These are phyloP conservation scores for Tuber microsphaerosporum DNA, from an alignment of 495 filamentous ascomycete genomes.

Conservation along the genomic window DNA sequence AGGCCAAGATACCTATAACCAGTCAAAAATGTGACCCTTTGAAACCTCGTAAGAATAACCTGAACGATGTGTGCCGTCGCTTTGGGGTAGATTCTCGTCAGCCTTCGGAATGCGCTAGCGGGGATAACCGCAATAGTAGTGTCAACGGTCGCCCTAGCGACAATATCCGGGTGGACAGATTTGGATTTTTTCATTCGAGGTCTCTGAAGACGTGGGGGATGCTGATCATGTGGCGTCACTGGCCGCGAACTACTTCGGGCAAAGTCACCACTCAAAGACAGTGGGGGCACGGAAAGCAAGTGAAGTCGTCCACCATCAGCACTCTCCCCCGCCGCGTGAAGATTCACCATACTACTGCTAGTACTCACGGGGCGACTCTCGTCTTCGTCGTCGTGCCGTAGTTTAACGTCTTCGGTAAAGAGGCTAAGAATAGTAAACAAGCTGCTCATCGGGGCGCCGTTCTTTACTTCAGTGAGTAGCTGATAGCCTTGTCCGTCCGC, in stretches of 20 bases:
- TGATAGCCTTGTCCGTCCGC: constrained; percentile 71
- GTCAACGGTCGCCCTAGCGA: constrained; percentile 91
- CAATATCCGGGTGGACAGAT: constrained; percentile 93
- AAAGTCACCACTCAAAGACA: constrained; percentile 26
- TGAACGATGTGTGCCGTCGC: constrained; percentile 96
- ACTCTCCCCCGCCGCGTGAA: constrained; percentile 27
- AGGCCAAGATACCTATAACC: constrained; percentile 89
- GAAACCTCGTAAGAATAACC: constrained; percentile 87
- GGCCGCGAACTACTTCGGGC: constrained; percentile 46
- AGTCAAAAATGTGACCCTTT: constrained; percentile 87
- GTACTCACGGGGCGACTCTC: constrained; percentile 46
- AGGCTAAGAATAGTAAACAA: constrained; percentile 93
- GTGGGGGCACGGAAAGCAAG: constrained; percentile 29
- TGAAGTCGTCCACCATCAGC: constrained; percentile 26
- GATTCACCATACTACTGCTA: constrained; percentile 43
- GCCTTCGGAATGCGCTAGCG: constrained; percentile 83
- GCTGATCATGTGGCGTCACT: constrained; percentile 24
- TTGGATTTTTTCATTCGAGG: constrained; percentile 51
- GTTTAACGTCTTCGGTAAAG: constrained; percentile 88
- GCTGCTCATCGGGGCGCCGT: constrained; percentile 96
- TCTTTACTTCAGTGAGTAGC: constrained; percentile 92
- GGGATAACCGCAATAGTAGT: constrained; percentile 98
- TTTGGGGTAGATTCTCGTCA: constrained; percentile 92
- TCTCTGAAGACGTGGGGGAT: constrained; percentile 41
- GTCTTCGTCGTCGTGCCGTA: constrained; percentile 60